These are phyloP conservation scores for Musa balbisiana DNA, from an alignment of 202 grass and related monocot species.

Conservation along the genomic window DNA sequence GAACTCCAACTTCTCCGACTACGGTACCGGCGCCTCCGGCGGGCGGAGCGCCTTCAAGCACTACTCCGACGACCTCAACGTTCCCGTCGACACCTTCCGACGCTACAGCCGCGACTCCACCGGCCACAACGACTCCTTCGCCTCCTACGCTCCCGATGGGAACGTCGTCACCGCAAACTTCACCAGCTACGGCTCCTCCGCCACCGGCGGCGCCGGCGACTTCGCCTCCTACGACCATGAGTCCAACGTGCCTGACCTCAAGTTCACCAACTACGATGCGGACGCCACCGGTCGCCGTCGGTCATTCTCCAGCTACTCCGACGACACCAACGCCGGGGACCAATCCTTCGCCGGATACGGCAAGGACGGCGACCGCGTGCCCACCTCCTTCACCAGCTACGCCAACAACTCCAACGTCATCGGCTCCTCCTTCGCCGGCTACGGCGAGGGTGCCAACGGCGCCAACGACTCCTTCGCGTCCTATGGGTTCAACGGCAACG, in stretches of 20 bases:
- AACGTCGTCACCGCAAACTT: conserved; percentile 23
- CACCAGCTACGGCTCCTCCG: conserved; percentile 20
- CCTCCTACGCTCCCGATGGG: conserved; percentile 3
- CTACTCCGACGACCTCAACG: background rate
- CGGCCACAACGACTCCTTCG: conserved; percentile 9
- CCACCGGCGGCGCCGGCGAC: conserved; percentile 16
- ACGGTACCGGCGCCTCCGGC: background rate
- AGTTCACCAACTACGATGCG: conserved; percentile 21
- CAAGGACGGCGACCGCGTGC: conserved; percentile 3
- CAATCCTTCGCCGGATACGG: conserved; percentile 21
- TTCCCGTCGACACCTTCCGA: conserved; percentile 16
- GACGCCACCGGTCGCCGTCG: conserved; percentile 1
- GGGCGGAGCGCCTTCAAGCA: conserved; percentile 2
- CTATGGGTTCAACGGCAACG: conserved; percentile 16
- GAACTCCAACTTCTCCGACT: conserved; percentile 27
- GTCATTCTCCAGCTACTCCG: conserved; percentile 15
- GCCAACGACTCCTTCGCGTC: conserved; percentile 16
- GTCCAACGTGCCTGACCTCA: conserved; percentile 1
- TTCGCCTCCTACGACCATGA: conserved; percentile 12
- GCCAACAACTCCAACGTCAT: conserved; percentile 16
- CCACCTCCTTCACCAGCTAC: conserved; percentile 7
- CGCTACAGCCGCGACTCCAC: conserved; percentile 19
- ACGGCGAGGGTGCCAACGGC: conserved; percentile 14
- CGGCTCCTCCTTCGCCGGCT: conserved; percentile 7
- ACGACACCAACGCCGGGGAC: conserved; percentile 14